phyloP scores from a whole-genome alignment of 2,329 filamentous ascomycete genomes.

The Epichloe uncinata region DNA sequence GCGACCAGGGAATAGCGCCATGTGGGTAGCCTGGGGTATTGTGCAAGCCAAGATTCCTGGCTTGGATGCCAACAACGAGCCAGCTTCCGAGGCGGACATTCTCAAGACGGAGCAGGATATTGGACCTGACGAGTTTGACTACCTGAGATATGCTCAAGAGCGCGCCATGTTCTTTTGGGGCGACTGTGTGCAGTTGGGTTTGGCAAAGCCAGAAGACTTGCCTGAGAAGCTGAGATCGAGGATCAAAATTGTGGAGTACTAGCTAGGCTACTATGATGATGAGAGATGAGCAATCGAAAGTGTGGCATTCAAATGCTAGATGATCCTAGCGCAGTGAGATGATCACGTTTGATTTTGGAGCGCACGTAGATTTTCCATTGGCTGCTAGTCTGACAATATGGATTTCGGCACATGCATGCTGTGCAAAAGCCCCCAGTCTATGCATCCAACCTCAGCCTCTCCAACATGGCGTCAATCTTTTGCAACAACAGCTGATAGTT shows the following conservation, averaged over 20 bases:
- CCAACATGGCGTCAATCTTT: slow-evolving; percentile 75
- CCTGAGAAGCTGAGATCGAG: slow-evolving; percentile 49
- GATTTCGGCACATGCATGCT: neutral
- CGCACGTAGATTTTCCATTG: neutral
- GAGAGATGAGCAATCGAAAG: no score
- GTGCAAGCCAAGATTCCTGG: slow-evolving; percentile 83
- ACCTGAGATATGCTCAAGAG: slow-evolving; percentile 81
- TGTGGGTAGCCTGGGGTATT: slow-evolving; percentile 94
- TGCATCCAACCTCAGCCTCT: slow-evolving; percentile 67
- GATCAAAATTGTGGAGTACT: slow-evolving; percentile 60
- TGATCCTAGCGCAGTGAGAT: neutral
- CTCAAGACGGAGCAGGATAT: slow-evolving; percentile 33
- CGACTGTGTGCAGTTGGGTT: slow-evolving; percentile 64
- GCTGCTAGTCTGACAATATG: neutral
- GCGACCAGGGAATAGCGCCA: slow-evolving; percentile 74
- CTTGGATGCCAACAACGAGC: slow-evolving; percentile 34
- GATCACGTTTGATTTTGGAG: neutral
- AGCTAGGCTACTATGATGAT: slow-evolving; percentile 6
- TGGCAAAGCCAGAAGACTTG: slow-evolving; percentile 64
- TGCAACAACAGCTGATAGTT: slow-evolving; percentile 78
- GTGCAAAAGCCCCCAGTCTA: slow-evolving; percentile 17
- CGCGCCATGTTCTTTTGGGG: slow-evolving; percentile 89
- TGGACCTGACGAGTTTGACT: slow-evolving; percentile 74
- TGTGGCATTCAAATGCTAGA: no score
- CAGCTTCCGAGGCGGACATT: slow-evolving; percentile 21